Conservation (phyloP, 139 green algal genomes). For the Chlorella sp. region DNA sequence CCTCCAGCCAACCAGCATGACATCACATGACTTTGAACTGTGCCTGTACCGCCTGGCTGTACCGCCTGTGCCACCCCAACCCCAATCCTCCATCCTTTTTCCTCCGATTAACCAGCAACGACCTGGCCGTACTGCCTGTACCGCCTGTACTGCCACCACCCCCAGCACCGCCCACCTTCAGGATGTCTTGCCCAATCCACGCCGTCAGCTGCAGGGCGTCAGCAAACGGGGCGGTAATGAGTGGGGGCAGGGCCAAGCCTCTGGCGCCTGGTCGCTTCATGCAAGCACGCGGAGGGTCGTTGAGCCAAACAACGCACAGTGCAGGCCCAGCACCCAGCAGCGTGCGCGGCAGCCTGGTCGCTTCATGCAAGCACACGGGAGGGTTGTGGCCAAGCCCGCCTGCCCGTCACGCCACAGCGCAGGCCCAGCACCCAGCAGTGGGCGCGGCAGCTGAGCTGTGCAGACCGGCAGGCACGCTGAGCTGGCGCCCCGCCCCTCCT, state of each 20-base stretch:
- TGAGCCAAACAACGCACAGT: not conserved
- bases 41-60: no score
- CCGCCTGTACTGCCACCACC: no score
- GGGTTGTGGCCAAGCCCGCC: not conserved
- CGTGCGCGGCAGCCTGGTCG: not conserved
- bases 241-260: no score
- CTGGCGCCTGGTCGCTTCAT: no score
- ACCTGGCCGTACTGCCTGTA: no score
- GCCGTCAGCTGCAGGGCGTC: slow-evolving; percentile 55
- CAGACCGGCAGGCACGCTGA: not conserved
- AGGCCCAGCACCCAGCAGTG: not conserved
- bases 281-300: not conserved
- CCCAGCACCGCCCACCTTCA: slow-evolving; percentile 47
- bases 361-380: not conserved
- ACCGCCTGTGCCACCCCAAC: no score
- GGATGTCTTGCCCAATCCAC: slow-evolving; percentile 83
- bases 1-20: no score
- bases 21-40: no score
- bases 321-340: not conserved
- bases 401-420: not conserved
- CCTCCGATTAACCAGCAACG: no score
- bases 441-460: not conserved
- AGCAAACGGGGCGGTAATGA: no score
- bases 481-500: not conserved
- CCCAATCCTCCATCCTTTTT: no score